Evolutionary conservation across 2,329 filamentous ascomycete genomes (phyloP).

Genomic region (Aureobasidium musti): DNA sequence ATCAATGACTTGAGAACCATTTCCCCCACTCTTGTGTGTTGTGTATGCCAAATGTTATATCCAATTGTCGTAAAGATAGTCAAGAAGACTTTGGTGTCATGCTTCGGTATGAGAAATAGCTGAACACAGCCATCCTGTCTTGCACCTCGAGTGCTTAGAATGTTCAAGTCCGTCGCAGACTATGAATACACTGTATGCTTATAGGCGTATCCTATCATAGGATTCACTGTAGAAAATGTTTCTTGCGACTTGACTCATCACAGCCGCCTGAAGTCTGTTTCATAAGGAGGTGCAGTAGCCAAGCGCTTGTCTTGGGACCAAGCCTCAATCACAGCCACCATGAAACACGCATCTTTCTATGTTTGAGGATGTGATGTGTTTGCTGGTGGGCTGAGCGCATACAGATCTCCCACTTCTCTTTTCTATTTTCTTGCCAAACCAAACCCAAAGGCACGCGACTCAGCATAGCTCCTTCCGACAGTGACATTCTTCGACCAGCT

Average conservation of each 20-base stretch:
- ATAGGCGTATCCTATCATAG: too few relatives aligned
- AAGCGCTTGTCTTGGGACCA: constrained; percentile 21
- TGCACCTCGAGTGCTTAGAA: rapidly evolving
- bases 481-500: background rate
- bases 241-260: background rate
- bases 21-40: background rate
- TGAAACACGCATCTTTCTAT: constrained; percentile 14
- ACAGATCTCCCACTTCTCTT: background rate
- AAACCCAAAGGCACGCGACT: background rate
- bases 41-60: background rate
- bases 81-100: background rate
- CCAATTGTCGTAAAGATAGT: background rate
- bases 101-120: background rate
- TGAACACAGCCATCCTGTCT: background rate
- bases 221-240: background rate
- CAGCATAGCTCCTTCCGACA: constrained; percentile 2
- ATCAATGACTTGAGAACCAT: background rate
- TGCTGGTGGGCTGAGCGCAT: constrained; percentile 6
- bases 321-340: constrained; percentile 21
- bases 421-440: background rate
- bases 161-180: background rate
- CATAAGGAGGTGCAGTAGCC: constrained; percentile 2
- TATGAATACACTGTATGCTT: background rate
- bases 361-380: background rate
- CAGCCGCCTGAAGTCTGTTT: constrained; percentile 16